Conservation (phyloP, 805 yeast species). For the Suhomyces faveliae region DNA sequence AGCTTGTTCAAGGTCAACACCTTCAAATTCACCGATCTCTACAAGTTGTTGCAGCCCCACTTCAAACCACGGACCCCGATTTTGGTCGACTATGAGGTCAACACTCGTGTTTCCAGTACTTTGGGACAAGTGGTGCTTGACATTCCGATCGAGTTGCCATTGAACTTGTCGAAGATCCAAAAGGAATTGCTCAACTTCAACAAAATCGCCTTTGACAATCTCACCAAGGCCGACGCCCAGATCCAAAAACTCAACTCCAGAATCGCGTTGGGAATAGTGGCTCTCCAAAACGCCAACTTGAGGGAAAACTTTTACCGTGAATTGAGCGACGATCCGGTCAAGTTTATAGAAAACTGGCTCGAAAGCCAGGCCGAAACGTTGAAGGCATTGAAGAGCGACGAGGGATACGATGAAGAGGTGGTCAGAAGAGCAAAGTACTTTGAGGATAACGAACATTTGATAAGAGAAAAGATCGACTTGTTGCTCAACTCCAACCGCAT, state of each 20-base stretch:
- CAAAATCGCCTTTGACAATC: conserved; percentile 40
- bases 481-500: conserved; percentile 59
- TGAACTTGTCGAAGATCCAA: conserved; percentile 35
- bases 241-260: conserved; percentile 44
- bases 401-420: conserved; percentile 82
- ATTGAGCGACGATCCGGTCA: conserved; percentile 73
- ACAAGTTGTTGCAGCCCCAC: conserved; percentile 63
- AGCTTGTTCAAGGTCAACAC: conserved; percentile 49
- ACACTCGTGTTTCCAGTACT: conserved; percentile 74
- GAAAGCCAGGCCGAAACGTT: conserved; percentile 81
- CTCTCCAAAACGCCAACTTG: conserved; percentile 54
- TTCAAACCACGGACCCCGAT: conserved; percentile 85
- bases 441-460: conserved; percentile 61
- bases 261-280: conserved; percentile 48
- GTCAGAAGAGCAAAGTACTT: conserved; percentile 82
- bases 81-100: conserved; percentile 67
- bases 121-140: conserved; percentile 81
- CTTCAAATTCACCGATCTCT: conserved; percentile 67
- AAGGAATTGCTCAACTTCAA: conserved; percentile 36
- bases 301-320: conserved; percentile 78
- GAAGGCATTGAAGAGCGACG: conserved; percentile 85
- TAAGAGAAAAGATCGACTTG: conserved; percentile 76
- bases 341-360: conserved; percentile 69
- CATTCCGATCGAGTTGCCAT: conserved; percentile 48
- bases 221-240: conserved; percentile 43